Percentiles rank a stretch among this genome's conserved stretches.
Evolutionary conservation across 2,329 filamentous ascomycete genomes (phyloP).

Genomic region (Botrytis sinoallii): DNA sequence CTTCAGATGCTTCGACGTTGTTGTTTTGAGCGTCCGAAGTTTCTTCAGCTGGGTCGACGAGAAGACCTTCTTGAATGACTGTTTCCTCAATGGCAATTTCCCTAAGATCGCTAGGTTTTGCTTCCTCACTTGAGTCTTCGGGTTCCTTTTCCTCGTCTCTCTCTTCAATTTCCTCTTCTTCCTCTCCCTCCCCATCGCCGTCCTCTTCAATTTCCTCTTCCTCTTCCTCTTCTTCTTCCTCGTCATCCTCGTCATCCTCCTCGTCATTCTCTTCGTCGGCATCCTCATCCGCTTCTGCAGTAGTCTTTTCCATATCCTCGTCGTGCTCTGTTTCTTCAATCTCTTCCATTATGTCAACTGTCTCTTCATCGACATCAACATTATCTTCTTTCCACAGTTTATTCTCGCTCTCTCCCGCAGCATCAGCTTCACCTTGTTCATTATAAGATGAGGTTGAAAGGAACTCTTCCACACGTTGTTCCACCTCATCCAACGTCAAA

Average conservation of each 20-base stretch:
- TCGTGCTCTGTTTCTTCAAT: conserved; percentile 15
- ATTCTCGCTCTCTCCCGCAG: conserved; percentile 3
- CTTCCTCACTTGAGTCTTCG: background rate
- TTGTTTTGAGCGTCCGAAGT: background rate
- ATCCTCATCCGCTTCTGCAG: conserved; percentile 19
- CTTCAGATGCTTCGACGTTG: background rate
- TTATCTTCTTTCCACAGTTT: conserved; percentile 17
- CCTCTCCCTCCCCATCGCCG: conserved; percentile 19
- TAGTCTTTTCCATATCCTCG: conserved; percentile 18
- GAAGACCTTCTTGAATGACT: conserved; percentile 7
- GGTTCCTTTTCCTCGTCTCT: background rate
- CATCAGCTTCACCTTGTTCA: conserved; percentile 6
- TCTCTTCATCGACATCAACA: conserved; percentile 18
- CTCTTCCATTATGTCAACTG: conserved; percentile 13
- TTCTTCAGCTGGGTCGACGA: background rate
- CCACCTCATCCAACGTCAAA: conserved; percentile 20
- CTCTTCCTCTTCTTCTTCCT: conserved; percentile 17
- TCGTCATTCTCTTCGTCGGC: conserved; percentile 19
- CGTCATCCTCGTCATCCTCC: conserved; percentile 21
- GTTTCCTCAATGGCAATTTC: conserved; percentile 9
- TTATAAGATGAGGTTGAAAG: conserved; percentile 16
- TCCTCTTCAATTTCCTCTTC: conserved; percentile 16
- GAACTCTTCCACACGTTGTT: conserved; percentile 22
- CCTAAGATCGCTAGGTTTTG: background rate
- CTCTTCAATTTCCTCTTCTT: conserved; percentile 13